phyloP scores from a whole-genome alignment of 352 stramenopile species.

The Pythium rhizo-oryzae region DNA sequence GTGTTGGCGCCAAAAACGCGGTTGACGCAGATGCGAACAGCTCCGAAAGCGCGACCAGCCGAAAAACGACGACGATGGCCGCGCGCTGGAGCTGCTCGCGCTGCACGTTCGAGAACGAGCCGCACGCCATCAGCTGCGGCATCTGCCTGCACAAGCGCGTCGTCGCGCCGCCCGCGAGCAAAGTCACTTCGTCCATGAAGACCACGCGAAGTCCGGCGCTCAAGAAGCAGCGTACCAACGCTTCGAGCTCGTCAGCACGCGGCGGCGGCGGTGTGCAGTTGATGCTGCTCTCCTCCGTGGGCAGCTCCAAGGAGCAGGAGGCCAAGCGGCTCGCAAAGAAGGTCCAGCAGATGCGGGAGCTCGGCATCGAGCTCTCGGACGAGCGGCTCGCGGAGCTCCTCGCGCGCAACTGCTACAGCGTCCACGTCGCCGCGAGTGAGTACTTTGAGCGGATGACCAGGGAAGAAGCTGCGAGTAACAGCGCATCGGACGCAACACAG shows the following conservation, averaged over 20 bases:
- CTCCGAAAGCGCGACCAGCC: background rate
- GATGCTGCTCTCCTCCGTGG: constrained; percentile 56
- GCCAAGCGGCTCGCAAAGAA: constrained; percentile 63
- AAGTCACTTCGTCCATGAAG: background rate
- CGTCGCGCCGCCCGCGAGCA: background rate
- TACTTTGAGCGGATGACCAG: constrained; percentile 66
- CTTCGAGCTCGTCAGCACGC: background rate
- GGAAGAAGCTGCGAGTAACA: background rate
- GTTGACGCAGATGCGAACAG: constrained; percentile 3
- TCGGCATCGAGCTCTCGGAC: constrained; percentile 68
- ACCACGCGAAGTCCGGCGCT: constrained; percentile 9
- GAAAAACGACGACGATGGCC: constrained; percentile 7
- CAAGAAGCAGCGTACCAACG: constrained; percentile 24
- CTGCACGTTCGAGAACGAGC: constrained; percentile 79
- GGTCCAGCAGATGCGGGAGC: constrained; percentile 70
- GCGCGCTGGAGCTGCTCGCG: constrained; percentile 59
- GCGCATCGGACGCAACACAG: background rate
- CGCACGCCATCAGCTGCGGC: constrained; percentile 36
- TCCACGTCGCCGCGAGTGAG: constrained; percentile 63
- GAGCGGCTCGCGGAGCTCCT: constrained; percentile 59
- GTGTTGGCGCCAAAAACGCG: constrained; percentile 26
- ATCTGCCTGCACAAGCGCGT: constrained; percentile 52
- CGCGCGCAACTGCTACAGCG: constrained; percentile 75
- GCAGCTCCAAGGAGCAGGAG: constrained; percentile 69
- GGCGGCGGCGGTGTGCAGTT: constrained; percentile 29